phyloP scores from a whole-genome alignment of 805 yeast species.

The Teunomyces panamensis region DNA sequence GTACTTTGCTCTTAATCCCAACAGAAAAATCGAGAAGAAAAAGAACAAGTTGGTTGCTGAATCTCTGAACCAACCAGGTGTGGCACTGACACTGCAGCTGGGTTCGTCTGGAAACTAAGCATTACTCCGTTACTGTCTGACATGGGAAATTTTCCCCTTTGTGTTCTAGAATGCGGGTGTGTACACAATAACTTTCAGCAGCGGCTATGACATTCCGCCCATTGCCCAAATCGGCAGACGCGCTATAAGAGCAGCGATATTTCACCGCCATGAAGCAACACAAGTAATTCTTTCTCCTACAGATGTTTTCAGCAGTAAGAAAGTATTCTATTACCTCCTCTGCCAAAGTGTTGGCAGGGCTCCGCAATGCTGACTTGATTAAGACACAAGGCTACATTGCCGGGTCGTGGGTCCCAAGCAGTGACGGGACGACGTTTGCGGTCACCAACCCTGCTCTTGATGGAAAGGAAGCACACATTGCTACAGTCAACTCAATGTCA shows the following conservation, averaged over 20 bases:
- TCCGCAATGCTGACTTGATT: constrained; percentile 51
- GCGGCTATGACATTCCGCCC: neutral
- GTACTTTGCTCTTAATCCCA: constrained; percentile 62
- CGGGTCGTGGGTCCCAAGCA: constrained; percentile 66
- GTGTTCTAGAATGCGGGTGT: neutral
- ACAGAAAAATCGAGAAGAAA: constrained; percentile 46
- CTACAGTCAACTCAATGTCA: constrained; percentile 55
- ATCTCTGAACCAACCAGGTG: neutral
- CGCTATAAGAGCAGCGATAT: neutral
- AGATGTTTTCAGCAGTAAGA: neutral
- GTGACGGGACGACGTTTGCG: constrained; percentile 47
- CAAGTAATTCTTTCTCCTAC: neutral
- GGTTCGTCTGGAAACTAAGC: neutral
- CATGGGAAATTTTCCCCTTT: too few species aligned
- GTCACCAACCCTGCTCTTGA: constrained; percentile 74
- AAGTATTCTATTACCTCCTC: constrained; percentile 5
- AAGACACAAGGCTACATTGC: constrained; percentile 63
- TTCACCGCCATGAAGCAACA: neutral
- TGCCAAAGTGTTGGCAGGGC: constrained; percentile 10
- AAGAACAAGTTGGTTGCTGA: constrained; percentile 18
- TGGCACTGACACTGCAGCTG: neutral
- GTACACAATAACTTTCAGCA: neutral
- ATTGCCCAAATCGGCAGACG: neutral
- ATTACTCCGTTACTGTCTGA: too few species aligned
- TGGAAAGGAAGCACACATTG: constrained; percentile 14